phyloP scores from a whole-genome alignment of 2,329 filamentous ascomycete genomes.

The Bipolaris victoriae region DNA sequence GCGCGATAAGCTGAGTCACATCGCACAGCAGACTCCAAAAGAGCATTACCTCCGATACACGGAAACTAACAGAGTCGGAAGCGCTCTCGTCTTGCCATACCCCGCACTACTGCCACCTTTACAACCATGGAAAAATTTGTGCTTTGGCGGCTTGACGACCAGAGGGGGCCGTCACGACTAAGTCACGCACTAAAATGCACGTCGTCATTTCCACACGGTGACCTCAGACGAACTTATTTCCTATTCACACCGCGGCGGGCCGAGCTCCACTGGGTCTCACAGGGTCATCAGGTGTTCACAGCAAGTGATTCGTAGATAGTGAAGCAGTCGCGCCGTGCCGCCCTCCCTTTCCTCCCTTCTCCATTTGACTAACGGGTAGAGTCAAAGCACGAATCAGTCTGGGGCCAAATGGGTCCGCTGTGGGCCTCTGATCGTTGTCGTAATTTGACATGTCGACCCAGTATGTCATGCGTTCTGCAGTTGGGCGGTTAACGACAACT shows the following conservation, averaged over 20 bases:
- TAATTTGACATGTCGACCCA: conserved; percentile 11
- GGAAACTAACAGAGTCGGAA: conserved; percentile 4
- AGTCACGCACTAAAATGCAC: conserved; percentile 9
- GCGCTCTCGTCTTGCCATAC: neutral
- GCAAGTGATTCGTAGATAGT: conserved; percentile 35
- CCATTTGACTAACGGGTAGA: conserved; percentile 8
- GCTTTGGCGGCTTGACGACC: conserved; percentile 10
- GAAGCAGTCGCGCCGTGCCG: conserved; percentile 39
- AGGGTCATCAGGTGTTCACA: conserved; percentile 12
- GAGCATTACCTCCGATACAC: conserved; percentile 16
- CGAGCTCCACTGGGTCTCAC: conserved; percentile 32
- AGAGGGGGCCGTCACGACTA: conserved; percentile 3
- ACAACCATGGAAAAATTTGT: conserved; percentile 7
- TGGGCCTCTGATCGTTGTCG: neutral
- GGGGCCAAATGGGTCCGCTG: conserved; percentile 11
- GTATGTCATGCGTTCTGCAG: conserved; percentile 14
- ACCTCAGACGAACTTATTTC: conserved; percentile 18
- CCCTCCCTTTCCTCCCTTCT: conserved; percentile 22
- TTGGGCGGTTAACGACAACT: conserved; percentile 22
- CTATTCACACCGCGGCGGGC: conserved; percentile 25
- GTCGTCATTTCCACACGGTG: conserved; percentile 15
- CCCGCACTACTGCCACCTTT: neutral
- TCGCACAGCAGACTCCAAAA: conserved; percentile 23
- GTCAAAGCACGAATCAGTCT: conserved; percentile 8
- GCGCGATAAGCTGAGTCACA: conserved; percentile 8